Evolutionary conservation across 768 basidiomycete species (phyloP).

Genomic region (Calvatia gigantea): DNA sequence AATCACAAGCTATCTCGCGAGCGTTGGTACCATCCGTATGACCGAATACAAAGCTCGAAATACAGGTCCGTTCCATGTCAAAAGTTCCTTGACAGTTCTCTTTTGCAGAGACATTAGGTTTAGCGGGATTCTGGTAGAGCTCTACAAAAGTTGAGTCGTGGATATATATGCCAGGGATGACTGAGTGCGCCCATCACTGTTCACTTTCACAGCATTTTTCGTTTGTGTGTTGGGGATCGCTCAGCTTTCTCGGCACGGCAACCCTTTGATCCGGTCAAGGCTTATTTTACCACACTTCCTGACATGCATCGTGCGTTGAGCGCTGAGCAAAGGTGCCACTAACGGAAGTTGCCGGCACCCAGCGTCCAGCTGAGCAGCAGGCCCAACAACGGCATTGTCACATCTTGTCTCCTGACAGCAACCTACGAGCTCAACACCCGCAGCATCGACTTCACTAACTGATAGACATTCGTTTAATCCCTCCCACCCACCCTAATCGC

Average conservation of each 20-base stretch:
- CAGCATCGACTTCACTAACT: too few species aligned
- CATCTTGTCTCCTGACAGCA: too few species aligned
- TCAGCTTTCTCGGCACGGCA: too few species aligned
- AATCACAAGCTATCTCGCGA: constrained; percentile 37
- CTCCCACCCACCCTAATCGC: too few species aligned
- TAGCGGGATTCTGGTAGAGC: background rate
- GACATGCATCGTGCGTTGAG: too few species aligned
- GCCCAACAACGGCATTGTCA: too few species aligned
- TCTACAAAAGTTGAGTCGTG: background rate
- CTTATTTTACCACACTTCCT: too few species aligned
- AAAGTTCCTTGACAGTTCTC: background rate
- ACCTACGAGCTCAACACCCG: too few species aligned
- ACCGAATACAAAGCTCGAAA: background rate
- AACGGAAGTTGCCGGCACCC: too few species aligned
- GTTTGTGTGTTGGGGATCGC: background rate
- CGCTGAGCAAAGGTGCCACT: too few species aligned
- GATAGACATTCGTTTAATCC: too few species aligned
- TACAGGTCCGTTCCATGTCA: background rate
- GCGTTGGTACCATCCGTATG: constrained; percentile 14
- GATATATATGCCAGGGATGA: background rate
- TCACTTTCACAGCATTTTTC: background rate
- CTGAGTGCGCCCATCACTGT: background rate
- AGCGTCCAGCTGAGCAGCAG: too few species aligned
- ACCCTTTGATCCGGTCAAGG: background rate
- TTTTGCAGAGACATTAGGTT: background rate